Evolutionary conservation across 345 rosid species (phyloP).

Genomic region (Toxicodendron radicans): DNA sequence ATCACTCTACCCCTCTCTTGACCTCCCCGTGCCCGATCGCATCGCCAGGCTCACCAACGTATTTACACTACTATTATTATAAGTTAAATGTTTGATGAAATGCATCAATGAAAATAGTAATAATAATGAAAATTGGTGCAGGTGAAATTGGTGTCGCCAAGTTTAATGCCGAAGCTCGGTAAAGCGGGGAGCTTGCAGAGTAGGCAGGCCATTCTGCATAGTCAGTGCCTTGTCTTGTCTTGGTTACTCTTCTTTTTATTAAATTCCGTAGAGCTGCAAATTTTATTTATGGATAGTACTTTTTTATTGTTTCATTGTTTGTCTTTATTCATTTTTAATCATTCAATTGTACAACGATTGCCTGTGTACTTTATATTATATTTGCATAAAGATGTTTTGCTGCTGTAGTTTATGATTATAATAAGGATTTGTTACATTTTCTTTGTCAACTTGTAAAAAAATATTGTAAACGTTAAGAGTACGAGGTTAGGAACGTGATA

Average conservation of each 20-base stretch:
- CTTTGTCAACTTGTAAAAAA: no score
- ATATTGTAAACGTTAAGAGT: no score
- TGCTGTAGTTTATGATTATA: no score
- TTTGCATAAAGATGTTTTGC: no score
- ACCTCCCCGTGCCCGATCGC: constrained; percentile 65
- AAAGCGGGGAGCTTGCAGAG: constrained; percentile 92
- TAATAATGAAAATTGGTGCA: constrained; percentile 22
- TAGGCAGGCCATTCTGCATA: constrained; percentile 89
- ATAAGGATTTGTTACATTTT: no score
- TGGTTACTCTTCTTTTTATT: constrained; percentile 48
- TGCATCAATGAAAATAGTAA: constrained; percentile 20
- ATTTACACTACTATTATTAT: not conserved
- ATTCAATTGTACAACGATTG: no score
- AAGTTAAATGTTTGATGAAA: constrained; percentile 25
- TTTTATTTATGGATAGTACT: not conserved
- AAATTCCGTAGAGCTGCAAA: no score
- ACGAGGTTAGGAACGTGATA: no score
- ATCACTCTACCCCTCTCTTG: constrained; percentile 45
- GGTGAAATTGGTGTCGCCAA: constrained; percentile 82
- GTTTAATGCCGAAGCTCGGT: constrained; percentile 93
- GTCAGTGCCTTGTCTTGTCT: constrained; percentile 81
- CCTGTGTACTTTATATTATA: no score
- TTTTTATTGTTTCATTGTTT: not conserved
- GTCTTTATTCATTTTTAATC: no score
- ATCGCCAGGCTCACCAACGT: constrained; percentile 81